Evolutionary conservation across 257 asterid species (phyloP).

Genomic region (Primulina tabacum): DNA sequence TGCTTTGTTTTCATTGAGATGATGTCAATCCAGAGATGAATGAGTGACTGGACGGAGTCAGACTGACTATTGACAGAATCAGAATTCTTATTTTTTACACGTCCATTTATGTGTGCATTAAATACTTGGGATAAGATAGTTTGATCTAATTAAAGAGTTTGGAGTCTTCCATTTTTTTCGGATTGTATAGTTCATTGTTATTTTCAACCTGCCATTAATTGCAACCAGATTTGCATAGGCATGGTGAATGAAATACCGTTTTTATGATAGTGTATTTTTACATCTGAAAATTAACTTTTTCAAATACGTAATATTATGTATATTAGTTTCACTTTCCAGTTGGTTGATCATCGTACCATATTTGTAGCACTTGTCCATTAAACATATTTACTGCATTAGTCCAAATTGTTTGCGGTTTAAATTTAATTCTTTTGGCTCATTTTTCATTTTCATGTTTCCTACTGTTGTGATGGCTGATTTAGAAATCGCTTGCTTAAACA

Average conservation of each 20-base stretch:
- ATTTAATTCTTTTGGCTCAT: conserved; percentile 24
- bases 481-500: background rate
- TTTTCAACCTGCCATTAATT: background rate
- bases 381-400: background rate
- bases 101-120: background rate
- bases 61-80: background rate
- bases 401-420: background rate
- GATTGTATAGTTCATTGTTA: background rate
- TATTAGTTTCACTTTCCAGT: background rate
- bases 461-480: background rate
- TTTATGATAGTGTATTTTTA: too few species aligned
- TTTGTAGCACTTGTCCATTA: too few species aligned
- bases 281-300: too few species aligned
- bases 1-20: background rate
- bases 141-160: background rate
- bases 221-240: background rate
- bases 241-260: background rate
- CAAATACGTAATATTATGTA: background rate
- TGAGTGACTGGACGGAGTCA: background rate
- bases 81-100: background rate
- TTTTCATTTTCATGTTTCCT: conserved; percentile 1
- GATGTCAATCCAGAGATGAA: background rate
- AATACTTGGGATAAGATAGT: too few species aligned
- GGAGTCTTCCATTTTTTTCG: background rate
- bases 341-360: background rate